Evolutionary conservation across 2,329 filamentous ascomycete species (phyloP), one percentile per base, ranked within the genome.

Genomic region (Byssochlamys sp.): DNA sequence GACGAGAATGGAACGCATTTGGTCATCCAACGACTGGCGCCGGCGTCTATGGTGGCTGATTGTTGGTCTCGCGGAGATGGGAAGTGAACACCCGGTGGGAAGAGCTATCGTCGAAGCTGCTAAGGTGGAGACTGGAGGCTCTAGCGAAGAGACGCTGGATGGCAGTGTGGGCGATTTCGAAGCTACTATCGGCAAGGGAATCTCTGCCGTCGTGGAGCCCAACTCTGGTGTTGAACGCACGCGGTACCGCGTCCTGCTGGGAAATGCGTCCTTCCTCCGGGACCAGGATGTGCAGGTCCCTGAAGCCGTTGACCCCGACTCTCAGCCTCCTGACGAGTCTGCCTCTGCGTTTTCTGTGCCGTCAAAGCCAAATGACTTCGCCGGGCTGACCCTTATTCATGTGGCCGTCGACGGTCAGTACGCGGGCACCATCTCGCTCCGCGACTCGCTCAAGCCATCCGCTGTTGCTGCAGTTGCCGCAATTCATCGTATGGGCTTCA

Each of bases 41-140:
- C 84, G 82, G 59, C 84, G 84, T 33, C 80, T 95, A 2, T 99
- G 92, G 92, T 99, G 94, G 94, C 85, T 89, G n/a, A 81, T 96
- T 60, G 85, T 99, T 57, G 94, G 91, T 51, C 85, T 97, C n/a
- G 88, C 92, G 0, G 94, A 99, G 76, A 91, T 91, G 83, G 89
- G 90, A 62, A 96, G 90, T 67, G 94, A 99, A 73, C 94, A 99
- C 69, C 94, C 94, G 0, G 89, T 97, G 57, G 94, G 91, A n/a
- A 90, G 86, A 66, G 92, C 94, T 12, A 89, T 97, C 55, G 78
- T 95, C 4, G 74, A 76, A 1, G 85, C 85, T 28, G 91, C 92
- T 2, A 91, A 89, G 65, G 78, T 82, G 1, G 84, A 92, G 69
- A 84, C 96, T 7, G 85, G 84, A 3, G 73, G 96, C 45, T 85